Conservation (phyloP, 306 rosid species). For the Fragaria iinumae region DNA sequence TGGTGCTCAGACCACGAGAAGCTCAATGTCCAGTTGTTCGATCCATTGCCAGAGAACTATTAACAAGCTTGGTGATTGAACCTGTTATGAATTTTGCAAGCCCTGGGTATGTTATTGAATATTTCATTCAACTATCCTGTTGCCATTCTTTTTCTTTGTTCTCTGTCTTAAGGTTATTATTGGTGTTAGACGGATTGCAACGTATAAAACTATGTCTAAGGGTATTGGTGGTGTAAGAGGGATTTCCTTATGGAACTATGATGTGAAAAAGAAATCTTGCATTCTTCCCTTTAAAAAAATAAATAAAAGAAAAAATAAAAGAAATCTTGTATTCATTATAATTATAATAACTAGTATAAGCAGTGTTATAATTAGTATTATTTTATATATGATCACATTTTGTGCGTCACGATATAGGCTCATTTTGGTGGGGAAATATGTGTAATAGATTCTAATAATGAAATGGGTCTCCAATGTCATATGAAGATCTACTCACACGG, state of each 20-base stretch:
- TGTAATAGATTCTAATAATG: neutral
- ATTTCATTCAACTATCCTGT: conserved; percentile 14
- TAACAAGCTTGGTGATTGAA: conserved; percentile 87
- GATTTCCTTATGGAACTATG: neutral
- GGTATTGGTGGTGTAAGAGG: conserved; percentile 1
- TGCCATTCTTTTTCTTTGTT: conserved; percentile 4
- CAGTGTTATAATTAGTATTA: neutral
- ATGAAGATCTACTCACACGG: neutral
- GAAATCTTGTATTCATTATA: neutral
- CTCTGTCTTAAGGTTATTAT: conserved; percentile 3
- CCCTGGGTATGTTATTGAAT: conserved; percentile 78
- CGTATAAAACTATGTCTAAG: neutral
- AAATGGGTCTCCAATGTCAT: neutral
- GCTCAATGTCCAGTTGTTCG: conserved; percentile 80
- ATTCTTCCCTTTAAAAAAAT: neutral
- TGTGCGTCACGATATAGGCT: neutral
- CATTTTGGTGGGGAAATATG: neutral
- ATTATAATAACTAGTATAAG: neutral
- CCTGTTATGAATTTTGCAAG: conserved; percentile 86
- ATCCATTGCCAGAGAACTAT: conserved; percentile 80
- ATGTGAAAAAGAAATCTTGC: neutral
- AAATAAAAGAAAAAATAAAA: neutral
- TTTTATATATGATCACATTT: neutral
- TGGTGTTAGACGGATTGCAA: neutral
- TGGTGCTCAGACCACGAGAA: conserved; percentile 77